Conservation (phyloP, 345 rosid genomes). For the Passiflora organensis region DNA sequence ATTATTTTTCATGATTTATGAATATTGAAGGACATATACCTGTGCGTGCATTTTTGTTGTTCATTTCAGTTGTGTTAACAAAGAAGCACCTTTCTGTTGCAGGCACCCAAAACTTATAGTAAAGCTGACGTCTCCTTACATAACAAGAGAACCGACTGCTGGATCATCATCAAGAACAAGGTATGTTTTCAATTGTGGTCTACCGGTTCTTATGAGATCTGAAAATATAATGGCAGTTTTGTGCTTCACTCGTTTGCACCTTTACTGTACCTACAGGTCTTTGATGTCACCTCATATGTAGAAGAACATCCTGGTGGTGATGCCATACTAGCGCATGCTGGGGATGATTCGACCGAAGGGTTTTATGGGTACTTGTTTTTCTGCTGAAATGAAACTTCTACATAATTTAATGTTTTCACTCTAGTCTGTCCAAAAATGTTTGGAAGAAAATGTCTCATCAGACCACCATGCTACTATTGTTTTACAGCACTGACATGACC, state of each 20-base stretch:
- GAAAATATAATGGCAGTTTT: not conserved
- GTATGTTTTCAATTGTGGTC: slow-evolving; percentile 20
- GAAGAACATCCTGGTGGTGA: slow-evolving; percentile 99
- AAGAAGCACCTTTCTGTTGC: not conserved
- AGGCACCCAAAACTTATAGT: slow-evolving; percentile 15
- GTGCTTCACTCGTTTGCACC: not conserved
- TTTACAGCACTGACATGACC: not conserved
- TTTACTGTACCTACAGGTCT: slow-evolving; percentile 38
- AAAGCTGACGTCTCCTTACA: slow-evolving; percentile 58
- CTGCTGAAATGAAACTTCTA: not conserved
- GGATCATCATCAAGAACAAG: slow-evolving; percentile 82
- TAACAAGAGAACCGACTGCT: slow-evolving; percentile 77
- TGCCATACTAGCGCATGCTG: slow-evolving; percentile 81
- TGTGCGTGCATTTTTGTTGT: not conserved
- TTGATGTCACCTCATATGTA: slow-evolving; percentile 83
- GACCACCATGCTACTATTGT: not conserved
- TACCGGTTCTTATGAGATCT: not conserved
- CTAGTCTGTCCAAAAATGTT: not conserved
- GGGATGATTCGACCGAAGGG: slow-evolving; percentile 89
- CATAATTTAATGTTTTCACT: not conserved
- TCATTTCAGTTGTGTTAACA: not conserved
- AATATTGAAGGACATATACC: not conserved
- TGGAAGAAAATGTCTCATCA: not conserved
- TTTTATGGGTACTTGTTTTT: slow-evolving; percentile 61
- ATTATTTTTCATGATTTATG: not conserved